Evolutionary conservation across 2,329 filamentous ascomycete species (phyloP), one percentile per base, ranked within the genome.

Genomic region (Tolypocladium sp.): DNA sequence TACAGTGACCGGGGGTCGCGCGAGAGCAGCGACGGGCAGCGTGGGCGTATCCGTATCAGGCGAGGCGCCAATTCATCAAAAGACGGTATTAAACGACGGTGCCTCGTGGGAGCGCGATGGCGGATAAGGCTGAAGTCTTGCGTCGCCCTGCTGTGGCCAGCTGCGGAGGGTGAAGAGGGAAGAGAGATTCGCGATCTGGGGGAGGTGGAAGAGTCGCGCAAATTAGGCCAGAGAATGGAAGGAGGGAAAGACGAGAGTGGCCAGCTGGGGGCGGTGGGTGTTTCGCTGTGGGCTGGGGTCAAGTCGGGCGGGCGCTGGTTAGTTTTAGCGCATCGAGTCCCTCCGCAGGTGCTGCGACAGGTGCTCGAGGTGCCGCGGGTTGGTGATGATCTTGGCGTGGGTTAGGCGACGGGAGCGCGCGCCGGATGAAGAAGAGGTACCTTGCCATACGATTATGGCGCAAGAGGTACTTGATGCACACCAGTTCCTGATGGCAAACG

Each of bases 121-220:
- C 35, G 58, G 37, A 41, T 30, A 20, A 60, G 55, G 55, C 58
- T 59, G 44, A 55, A 57, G 58, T 55, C 57, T n/a, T 55, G 51
- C 41, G 42, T 55, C 44, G 56, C 60, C 60, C 56, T 58, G 60
- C 58, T 20, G 37, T 54, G 60, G 49, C 59, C 58, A 58, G 60
- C 52, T 61, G 60, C 56, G 57, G 46, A 61, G 56, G 40, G 25
- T 40, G 38, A 27, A 55, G 55, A 27, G 38, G 52, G 58, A 55
- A 59, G 49, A 59, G 49, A 57, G 56, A 61, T 51, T 51, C 60
- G 41, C 52, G 55, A 58, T 54, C 55, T 58, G 56, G 57, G 58
- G 56, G 58, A 27, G 42, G 60, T 30, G 27, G 56, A 49, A 35
- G 46, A n/a, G 57, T 41, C 57, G 57, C 57, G 57, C 51, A 58